Base-by-base conservation (phyloP, 179 eudicot genomes). In the Sideroxylon spinosum region DNA sequence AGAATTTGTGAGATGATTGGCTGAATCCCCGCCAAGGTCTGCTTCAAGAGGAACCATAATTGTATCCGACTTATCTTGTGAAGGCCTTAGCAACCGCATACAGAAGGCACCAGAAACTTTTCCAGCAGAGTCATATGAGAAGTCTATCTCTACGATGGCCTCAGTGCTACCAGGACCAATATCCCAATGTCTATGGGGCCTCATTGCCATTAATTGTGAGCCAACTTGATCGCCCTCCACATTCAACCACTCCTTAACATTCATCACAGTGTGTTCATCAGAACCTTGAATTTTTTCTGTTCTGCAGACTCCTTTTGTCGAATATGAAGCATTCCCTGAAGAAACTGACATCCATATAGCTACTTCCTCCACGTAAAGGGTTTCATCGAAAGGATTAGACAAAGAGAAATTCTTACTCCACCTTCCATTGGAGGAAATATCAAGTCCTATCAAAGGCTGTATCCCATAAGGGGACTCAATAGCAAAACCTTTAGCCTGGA, bases 391-490 rank as follows among this genome's bases (percentile, higher is more conserved):
- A 75, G 95, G 91, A 84, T 89, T 93, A 76, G 74, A 85, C 83
- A 91, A 76, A 69, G 97, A 90, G 37, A 91, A 68, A 71, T 81
- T 86, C 87, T 85, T 85, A 63, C 84, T 89, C 92, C 85, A 82
- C 91, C 88, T 88, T 71, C 92, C 90, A 81, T 78, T 74, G 67
- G 90, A 82, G 71, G 85, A 84, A 79, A 85, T 66, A 82, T 89
- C 87, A 63, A 88, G 79, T 23, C 84, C 89, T 62, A 76, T 69
- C 64, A 88, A 76, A 4, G 92, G 89, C 46, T 81, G 83, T 70
- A 91, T 78, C 68, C 75, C 81, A 79, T 95, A 84, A 9, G 94
- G 94, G 29, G 99, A 91, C 75, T 95, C 95, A 71, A 89, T 77
- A 50, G 89, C 89, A 66, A 83, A 81, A 72, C 98, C 99, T 80